phyloP scores from a whole-genome alignment of 176 grass and related monocot species.

The Tuctoria greenei region DNA sequence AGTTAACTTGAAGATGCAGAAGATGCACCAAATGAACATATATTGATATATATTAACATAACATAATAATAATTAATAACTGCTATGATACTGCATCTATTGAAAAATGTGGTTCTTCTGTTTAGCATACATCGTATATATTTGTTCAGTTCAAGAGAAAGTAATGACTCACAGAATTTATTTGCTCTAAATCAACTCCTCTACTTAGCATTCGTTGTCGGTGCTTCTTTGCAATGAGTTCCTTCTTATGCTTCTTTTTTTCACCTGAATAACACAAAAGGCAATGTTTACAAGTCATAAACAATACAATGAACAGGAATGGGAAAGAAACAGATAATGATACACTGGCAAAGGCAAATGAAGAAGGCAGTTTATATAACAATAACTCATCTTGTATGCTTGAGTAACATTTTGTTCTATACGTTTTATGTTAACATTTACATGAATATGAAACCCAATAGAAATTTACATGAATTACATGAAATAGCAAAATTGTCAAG shows the following conservation, averaged over 20 bases:
- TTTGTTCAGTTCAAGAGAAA: conserved; percentile 14
- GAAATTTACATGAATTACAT: too few relatives aligned
- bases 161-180: conserved; percentile 69
- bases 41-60: not conserved
- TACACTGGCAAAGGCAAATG: not conserved
- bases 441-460: too few relatives aligned
- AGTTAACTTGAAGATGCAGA: not conserved
- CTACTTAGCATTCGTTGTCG: conserved; percentile 77
- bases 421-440: too few relatives aligned
- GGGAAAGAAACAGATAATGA: not conserved
- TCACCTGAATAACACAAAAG: conserved; percentile 53
- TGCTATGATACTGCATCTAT: too few relatives aligned
- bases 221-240: conserved; percentile 83
- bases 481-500: too few relatives aligned
- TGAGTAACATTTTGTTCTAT: not conserved
- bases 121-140: too few relatives aligned
- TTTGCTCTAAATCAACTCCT: conserved; percentile 87
- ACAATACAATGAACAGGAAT: not conserved
- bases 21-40: not conserved
- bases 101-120: too few relatives aligned
- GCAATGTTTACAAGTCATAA: conserved; percentile 16
- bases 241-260: conserved; percentile 87
- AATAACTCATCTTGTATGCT: not conserved
- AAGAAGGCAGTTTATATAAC: not conserved
- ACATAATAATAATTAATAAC: too few relatives aligned